Conservation (phyloP, 805 yeast genomes). For the Metschnikowia orientalis region DNA sequence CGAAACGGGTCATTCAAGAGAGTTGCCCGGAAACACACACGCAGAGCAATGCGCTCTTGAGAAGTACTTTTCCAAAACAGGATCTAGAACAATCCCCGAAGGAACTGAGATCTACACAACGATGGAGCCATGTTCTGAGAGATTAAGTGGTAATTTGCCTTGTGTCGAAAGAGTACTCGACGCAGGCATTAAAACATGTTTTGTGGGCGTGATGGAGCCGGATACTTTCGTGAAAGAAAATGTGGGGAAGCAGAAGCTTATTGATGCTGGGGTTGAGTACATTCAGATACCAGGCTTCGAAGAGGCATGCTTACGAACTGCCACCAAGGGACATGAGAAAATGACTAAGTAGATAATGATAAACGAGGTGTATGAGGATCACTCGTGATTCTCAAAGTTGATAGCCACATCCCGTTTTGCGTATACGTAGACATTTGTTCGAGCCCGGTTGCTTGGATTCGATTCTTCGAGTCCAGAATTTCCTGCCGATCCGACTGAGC, state of each 20-base stretch:
- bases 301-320: slow-evolving; percentile 60
- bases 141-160: slow-evolving; percentile 86
- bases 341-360: slow-evolving; percentile 3
- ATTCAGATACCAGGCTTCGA: slow-evolving; percentile 82
- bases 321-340: slow-evolving; percentile 65
- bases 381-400: neutral
- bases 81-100: slow-evolving; percentile 47
- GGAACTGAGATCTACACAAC: slow-evolving; percentile 88
- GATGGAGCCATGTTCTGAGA: slow-evolving; percentile 93
- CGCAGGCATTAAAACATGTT: slow-evolving; percentile 60
- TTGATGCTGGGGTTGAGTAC: slow-evolving; percentile 60
- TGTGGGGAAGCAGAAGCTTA: slow-evolving; percentile 53
- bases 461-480: too few relatives aligned
- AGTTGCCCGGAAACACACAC: slow-evolving; percentile 90
- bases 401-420: slow-evolving; percentile 2
- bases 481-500: too few relatives aligned
- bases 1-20: slow-evolving; percentile 86
- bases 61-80: slow-evolving; percentile 50
- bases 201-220: slow-evolving; percentile 92
- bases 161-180: slow-evolving; percentile 76
- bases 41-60: slow-evolving; percentile 94
- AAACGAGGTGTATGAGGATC: neutral
- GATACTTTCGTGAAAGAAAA: slow-evolving; percentile 81
- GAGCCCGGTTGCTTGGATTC: too few relatives aligned
- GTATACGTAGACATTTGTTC: slow-evolving; percentile 5